Percentiles rank a stretch among this genome's conserved stretches.
Evolutionary conservation across 2,329 filamentous ascomycete species (phyloP).

Genomic region (Fusarium anthophilum): DNA sequence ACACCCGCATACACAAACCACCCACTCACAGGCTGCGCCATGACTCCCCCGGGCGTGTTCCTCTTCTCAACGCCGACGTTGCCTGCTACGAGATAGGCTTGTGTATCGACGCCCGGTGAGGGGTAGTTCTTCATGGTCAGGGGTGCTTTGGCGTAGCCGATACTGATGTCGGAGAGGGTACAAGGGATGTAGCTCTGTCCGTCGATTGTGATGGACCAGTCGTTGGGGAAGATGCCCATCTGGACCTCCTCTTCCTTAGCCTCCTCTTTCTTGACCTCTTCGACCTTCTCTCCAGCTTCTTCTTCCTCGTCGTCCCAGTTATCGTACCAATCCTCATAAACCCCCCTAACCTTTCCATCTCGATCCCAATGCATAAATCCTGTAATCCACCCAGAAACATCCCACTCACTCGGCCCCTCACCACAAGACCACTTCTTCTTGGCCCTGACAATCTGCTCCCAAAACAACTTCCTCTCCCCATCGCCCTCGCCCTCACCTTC

Average conservation of each 20-base stretch:
- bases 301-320: neutral
- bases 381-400: constrained; percentile 59
- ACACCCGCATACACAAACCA: constrained; percentile 55
- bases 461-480: constrained; percentile 51
- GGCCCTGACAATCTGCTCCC: constrained; percentile 53
- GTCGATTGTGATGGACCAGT: constrained; percentile 39
- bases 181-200: constrained; percentile 43
- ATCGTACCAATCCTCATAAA: neutral
- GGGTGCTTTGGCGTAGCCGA: constrained; percentile 53
- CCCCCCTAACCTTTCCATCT: constrained; percentile 42
- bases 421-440: constrained; percentile 45
- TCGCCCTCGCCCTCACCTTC: neutral
- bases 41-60: constrained; percentile 35
- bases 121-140: constrained; percentile 50
- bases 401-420: constrained; percentile 46
- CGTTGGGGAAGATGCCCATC: neutral
- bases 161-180: constrained; percentile 42
- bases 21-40: constrained; percentile 49
- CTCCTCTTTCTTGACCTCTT: neutral
- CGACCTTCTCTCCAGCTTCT: neutral
- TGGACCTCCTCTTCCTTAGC: neutral
- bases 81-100: constrained; percentile 51
- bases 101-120: constrained; percentile 36
- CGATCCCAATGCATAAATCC: constrained; percentile 57
- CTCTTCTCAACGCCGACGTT: constrained; percentile 48